These are phyloP conservation scores for Mortierella sp. DNA, from an alignment of 371 early-diverging fungal genomes.

Conservation along the genomic window DNA sequence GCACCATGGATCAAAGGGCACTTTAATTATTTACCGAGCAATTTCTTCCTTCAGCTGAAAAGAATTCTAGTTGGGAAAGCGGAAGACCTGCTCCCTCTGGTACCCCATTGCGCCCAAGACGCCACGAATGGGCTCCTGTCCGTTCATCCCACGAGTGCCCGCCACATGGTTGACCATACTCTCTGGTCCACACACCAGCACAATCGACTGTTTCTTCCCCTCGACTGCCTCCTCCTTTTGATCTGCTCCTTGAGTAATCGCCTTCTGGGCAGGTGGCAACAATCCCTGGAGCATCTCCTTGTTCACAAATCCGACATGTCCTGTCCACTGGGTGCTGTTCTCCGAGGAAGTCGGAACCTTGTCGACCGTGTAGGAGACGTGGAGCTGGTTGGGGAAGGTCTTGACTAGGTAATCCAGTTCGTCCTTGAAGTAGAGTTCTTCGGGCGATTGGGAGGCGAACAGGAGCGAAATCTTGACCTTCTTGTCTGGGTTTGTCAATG, in stretches of 20 bases:
- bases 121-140: slow-evolving; percentile 50
- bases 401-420: slow-evolving; percentile 48
- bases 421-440: slow-evolving; percentile 54
- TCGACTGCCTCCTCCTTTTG: not conserved
- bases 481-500: slow-evolving; percentile 32
- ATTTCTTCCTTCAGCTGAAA: not conserved
- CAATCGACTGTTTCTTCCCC: slow-evolving; percentile 23
- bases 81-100: slow-evolving; percentile 44
- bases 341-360: not conserved
- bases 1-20: no score
- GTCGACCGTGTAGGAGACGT: slow-evolving; percentile 45
- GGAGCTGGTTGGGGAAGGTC: slow-evolving; percentile 27
- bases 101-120: slow-evolving; percentile 52
- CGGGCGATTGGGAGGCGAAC: slow-evolving; percentile 46
- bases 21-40: not conserved
- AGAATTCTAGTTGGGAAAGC: slow-evolving; percentile 43
- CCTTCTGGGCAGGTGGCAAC: slow-evolving; percentile 23
- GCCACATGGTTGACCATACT: slow-evolving; percentile 52
- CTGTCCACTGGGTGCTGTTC: slow-evolving; percentile 27
- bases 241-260: slow-evolving; percentile 3
- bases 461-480: slow-evolving; percentile 46
- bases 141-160: slow-evolving; percentile 35
- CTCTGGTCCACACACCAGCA: slow-evolving; percentile 55
- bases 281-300: slow-evolving; percentile 31
- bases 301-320: slow-evolving; percentile 41